phyloP scores from a whole-genome alignment of 1,284 basidiomycete genomes.

The Wallemia hederae region DNA sequence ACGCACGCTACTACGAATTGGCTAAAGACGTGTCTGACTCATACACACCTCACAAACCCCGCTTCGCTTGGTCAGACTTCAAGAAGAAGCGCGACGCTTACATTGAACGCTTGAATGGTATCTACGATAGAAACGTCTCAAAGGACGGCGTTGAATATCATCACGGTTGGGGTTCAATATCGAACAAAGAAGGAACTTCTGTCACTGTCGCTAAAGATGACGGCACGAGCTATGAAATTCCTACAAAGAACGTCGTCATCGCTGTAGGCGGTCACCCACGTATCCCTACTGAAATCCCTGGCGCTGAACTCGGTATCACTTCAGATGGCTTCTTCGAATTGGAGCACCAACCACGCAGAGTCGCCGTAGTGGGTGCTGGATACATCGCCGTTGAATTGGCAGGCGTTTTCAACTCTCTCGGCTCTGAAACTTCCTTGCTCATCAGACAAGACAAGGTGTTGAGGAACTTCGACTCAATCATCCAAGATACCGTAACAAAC shows the following conservation, averaged over 20 bases:
- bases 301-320: conserved; percentile 61
- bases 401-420: conserved; percentile 59
- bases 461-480: conserved; percentile 64
- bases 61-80: conserved; percentile 70
- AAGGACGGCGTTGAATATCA: conserved; percentile 77
- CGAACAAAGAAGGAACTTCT: conserved; percentile 17
- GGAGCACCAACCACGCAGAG: conserved; percentile 62
- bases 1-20: conserved; percentile 50
- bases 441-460: conserved; percentile 72
- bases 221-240: conserved; percentile 33
- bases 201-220: conserved; percentile 38
- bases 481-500: conserved; percentile 61
- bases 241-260: conserved; percentile 46
- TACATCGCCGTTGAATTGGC: conserved; percentile 93
- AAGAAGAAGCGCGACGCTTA: conserved; percentile 89
- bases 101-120: conserved; percentile 63
- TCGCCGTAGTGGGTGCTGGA: conserved; percentile 79
- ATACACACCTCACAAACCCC: conserved; percentile 21
- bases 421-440: conserved; percentile 66
- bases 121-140: conserved; percentile 65
- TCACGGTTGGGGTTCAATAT: conserved; percentile 43
- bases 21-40: conserved; percentile 17
- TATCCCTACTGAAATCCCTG: conserved; percentile 61
- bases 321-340: conserved; percentile 94
- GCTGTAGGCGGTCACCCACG: conserved; percentile 66